These are phyloP conservation scores for Daldinia childiae DNA, from an alignment of 495 filamentous ascomycete species.

Conservation along the genomic window DNA sequence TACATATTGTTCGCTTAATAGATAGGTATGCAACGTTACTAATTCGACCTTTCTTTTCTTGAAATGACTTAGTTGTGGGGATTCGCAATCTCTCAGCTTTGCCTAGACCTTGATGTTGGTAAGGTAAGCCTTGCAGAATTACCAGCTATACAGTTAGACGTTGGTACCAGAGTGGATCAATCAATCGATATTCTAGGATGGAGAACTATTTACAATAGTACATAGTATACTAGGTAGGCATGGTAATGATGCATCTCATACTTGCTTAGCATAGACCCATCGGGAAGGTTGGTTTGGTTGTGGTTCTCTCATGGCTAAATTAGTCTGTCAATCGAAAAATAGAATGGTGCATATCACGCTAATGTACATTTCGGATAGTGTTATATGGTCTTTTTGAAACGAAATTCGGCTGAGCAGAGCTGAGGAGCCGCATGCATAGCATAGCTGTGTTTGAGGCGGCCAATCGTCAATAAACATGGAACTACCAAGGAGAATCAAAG, in stretches of 20 bases:
- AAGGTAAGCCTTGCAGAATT: not conserved
- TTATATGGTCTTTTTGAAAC: slow-evolving; percentile 14
- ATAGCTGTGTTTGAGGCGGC: slow-evolving; percentile 17
- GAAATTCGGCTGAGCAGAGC: slow-evolving; percentile 8
- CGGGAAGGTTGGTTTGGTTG: slow-evolving; percentile 21
- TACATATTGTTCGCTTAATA: slow-evolving; percentile 5
- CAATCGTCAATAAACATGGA: slow-evolving; percentile 37
- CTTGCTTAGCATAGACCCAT: slow-evolving; percentile 7
- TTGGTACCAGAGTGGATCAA: not conserved
- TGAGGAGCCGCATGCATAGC: slow-evolving; percentile 1
- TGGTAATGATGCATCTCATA: slow-evolving; percentile 9
- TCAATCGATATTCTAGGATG: not conserved
- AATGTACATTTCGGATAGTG: slow-evolving; percentile 7
- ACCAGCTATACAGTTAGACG: not conserved
- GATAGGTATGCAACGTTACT: slow-evolving; percentile 26
- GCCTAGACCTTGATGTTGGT: not conserved
- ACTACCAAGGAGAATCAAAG: slow-evolving; percentile 30
- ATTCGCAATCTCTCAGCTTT: not conserved
- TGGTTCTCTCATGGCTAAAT: slow-evolving; percentile 15
- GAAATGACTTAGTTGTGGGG: not conserved
- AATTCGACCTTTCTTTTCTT: slow-evolving; percentile 1
- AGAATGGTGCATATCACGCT: slow-evolving; percentile 16
- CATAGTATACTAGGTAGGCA: not conserved
- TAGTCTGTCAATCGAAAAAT: slow-evolving; percentile 21
- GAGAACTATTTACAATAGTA: not conserved